phyloP scores from a whole-genome alignment of 768 basidiomycete genomes.

The Tremella yokohamensis region DNA sequence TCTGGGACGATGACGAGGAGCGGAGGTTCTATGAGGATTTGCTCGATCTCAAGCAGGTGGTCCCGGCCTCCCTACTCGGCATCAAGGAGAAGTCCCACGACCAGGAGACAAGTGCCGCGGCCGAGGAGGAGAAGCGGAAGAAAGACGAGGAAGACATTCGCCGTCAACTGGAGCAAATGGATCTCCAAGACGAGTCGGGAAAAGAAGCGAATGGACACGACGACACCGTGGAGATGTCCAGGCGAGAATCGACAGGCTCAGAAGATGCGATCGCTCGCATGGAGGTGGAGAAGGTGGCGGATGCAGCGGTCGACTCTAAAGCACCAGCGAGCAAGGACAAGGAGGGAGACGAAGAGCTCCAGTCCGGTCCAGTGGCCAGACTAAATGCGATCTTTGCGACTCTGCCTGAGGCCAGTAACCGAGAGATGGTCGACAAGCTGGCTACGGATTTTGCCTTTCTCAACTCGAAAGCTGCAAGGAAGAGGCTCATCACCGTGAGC shows the following conservation, averaged over 20 bases:
- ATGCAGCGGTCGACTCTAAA: slow-evolving; percentile 7
- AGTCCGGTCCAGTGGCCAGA: slow-evolving; percentile 83
- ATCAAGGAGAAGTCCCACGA: slow-evolving; percentile 53
- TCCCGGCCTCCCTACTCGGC: slow-evolving; percentile 81
- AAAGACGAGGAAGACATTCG: slow-evolving; percentile 62
- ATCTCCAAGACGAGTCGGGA: not conserved
- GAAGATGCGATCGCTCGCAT: not conserved
- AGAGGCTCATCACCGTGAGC: slow-evolving; percentile 76
- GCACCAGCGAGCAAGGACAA: slow-evolving; percentile 4
- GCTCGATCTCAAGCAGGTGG: slow-evolving; percentile 84
- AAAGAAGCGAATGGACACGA: too few species aligned
- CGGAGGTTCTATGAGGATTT: slow-evolving; percentile 88
- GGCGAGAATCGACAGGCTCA: slow-evolving; percentile 17
- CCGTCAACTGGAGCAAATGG: slow-evolving; percentile 67
- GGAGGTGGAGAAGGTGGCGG: slow-evolving; percentile 3
- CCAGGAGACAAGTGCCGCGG: not conserved
- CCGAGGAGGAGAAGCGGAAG: slow-evolving; percentile 39
- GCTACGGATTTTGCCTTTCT: slow-evolving; percentile 94
- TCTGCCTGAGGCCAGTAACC: slow-evolving; percentile 89
- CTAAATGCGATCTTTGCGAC: slow-evolving; percentile 84
- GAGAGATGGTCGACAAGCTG: slow-evolving; percentile 81
- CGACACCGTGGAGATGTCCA: slow-evolving; percentile 21
- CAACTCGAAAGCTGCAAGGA: slow-evolving; percentile 93
- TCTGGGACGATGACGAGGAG: slow-evolving; percentile 99
- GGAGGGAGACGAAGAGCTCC: slow-evolving; percentile 59